Conservation (phyloP, 2,329 filamentous ascomycete genomes). For the Arachnomyces sp. region DNA sequence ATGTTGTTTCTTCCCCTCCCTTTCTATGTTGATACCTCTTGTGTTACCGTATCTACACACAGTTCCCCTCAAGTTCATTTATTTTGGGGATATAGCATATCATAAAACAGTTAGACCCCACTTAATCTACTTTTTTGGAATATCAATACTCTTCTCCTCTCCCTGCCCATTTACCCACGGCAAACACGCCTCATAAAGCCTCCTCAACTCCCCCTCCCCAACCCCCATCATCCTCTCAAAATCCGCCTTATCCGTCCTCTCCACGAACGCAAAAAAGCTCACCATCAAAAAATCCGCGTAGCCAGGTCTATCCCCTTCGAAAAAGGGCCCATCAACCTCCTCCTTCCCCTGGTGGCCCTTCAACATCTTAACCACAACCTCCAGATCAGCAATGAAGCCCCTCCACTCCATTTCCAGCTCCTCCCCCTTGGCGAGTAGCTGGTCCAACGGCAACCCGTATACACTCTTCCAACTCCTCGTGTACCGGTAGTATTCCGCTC, state of each 20-base stretch:
- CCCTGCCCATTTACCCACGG: slow-evolving; percentile 9
- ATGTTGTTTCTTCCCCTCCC: no score
- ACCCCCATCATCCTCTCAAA: slow-evolving; percentile 6
- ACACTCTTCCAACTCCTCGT: slow-evolving; percentile 22
- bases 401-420: slow-evolving; percentile 8
- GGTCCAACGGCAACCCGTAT: slow-evolving; percentile 25
- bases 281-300: slow-evolving; percentile 12
- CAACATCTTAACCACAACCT: slow-evolving; percentile 21
- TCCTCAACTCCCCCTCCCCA: slow-evolving; percentile 9
- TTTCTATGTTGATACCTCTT: no score
- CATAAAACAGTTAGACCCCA: no score
- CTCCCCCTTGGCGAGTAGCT: slow-evolving; percentile 18
- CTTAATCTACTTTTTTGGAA: no score
- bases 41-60: no score
- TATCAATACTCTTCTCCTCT: not conserved
- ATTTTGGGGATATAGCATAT: no score
- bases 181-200: slow-evolving; percentile 9
- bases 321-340: slow-evolving; percentile 8
- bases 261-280: slow-evolving; percentile 9
- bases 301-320: slow-evolving; percentile 9
- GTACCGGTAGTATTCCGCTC: slow-evolving; percentile 30
- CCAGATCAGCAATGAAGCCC: slow-evolving; percentile 21
- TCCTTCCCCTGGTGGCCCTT: slow-evolving; percentile 7
- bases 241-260: slow-evolving; percentile 4
- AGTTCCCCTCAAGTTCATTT: no score